Percentiles rank a stretch among this genome's conserved stretches.
Conservation (phyloP, 2,329 filamentous ascomycete genomes). For the Leptographium galeiforme region DNA sequence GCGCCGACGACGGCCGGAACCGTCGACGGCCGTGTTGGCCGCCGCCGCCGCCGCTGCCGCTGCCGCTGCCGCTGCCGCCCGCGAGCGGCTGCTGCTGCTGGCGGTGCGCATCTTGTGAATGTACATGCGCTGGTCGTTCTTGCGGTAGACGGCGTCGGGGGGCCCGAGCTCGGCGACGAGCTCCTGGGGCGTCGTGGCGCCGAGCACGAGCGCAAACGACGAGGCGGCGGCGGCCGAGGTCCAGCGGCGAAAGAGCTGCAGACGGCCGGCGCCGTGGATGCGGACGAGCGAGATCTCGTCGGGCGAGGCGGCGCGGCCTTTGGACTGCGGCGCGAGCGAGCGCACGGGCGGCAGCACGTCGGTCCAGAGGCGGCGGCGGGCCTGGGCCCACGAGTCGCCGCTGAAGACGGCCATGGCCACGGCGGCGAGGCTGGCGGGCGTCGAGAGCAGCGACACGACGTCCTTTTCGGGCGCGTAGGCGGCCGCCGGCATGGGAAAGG, state of each 20-base stretch:
- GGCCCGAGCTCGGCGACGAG: conserved; percentile 81
- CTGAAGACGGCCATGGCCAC: conserved; percentile 83
- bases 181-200: conserved; percentile 84
- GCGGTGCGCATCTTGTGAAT: conserved; percentile 57
- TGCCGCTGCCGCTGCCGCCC: conserved; percentile 22
- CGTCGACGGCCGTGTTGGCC: conserved; percentile 28
- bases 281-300: conserved; percentile 76
- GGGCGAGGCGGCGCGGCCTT: conserved; percentile 65
- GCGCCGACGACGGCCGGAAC: conserved; percentile 19
- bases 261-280: conserved; percentile 62
- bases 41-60: no score
- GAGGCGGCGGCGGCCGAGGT: conserved; percentile 20
- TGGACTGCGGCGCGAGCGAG: conserved; percentile 50
- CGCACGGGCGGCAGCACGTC: conserved; percentile 62
- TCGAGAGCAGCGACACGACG: conserved; percentile 74
- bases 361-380: conserved; percentile 63
- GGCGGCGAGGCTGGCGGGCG: conserved; percentile 61
- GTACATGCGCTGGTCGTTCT: conserved; percentile 76
- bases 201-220: conserved; percentile 56
- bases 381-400: conserved; percentile 82
- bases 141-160: conserved; percentile 86
- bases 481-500: conserved; percentile 63
- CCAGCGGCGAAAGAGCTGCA: conserved; percentile 66
- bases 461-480: conserved; percentile 66
- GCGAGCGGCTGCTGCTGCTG: conserved; percentile 35